phyloP scores from a whole-genome alignment of 2,329 filamentous ascomycete genomes.

The Calonectria pteridis region DNA sequence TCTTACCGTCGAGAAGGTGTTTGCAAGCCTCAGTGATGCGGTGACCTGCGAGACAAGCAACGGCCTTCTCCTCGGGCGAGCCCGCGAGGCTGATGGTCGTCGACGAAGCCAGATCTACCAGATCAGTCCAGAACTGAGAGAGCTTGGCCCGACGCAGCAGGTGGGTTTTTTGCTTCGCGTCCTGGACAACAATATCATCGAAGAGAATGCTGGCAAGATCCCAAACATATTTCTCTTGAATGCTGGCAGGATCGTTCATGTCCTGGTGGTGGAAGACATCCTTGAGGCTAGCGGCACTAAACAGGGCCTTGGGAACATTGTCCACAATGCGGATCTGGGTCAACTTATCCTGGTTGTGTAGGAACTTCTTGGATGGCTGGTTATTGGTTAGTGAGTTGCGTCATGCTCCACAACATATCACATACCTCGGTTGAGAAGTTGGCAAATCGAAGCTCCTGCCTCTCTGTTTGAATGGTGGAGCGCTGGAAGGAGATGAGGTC shows the following conservation, averaged over 20 bases:
- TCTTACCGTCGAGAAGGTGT: conserved; percentile 78
- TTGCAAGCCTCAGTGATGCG: conserved; percentile 87
- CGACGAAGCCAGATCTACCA: conserved; percentile 72
- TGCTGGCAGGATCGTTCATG: conserved; percentile 57
- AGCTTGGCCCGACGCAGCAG: conserved; percentile 71
- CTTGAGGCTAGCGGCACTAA: conserved; percentile 54
- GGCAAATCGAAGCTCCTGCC: conserved; percentile 74
- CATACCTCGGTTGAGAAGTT: conserved; percentile 70
- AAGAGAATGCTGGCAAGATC: conserved; percentile 89
- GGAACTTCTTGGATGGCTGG: conserved; percentile 67
- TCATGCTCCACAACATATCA: not conserved
- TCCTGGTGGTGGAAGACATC: conserved; percentile 57
- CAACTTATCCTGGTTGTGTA: conserved; percentile 67
- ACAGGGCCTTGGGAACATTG: conserved; percentile 70
- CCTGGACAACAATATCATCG: conserved; percentile 69
- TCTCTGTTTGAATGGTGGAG: conserved; percentile 70
- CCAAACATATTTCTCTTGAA: conserved; percentile 84
- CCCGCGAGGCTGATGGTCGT: conserved; percentile 69
- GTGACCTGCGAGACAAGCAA: conserved; percentile 83
- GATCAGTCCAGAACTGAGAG: conserved; percentile 73
- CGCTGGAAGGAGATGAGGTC: conserved; percentile 51
- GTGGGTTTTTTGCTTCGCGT: conserved; percentile 54
- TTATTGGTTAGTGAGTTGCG: not conserved
- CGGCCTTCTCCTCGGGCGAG: conserved; percentile 83
- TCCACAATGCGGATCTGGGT: conserved; percentile 67